Conservation (phyloP, 768 basidiomycete genomes). For the Paxillus rubicundulus region DNA sequence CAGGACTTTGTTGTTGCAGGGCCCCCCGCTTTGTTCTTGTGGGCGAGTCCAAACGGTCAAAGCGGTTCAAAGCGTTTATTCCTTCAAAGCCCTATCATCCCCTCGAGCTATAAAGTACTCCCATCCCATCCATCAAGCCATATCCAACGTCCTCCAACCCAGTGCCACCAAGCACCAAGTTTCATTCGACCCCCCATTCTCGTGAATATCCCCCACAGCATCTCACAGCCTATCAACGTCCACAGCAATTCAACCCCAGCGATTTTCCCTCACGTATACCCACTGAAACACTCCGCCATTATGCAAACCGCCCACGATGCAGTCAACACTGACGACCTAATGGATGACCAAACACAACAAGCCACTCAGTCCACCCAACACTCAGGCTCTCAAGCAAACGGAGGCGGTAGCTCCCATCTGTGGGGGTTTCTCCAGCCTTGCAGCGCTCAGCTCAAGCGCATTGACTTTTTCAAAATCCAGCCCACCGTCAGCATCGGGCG, state of each 20-base stretch:
- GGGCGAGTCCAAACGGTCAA: conserved; percentile 6
- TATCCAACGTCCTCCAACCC: background rate
- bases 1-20: conserved; percentile 15
- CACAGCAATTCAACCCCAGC: background rate
- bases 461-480: conserved; percentile 60
- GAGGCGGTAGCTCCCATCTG: conserved; percentile 37
- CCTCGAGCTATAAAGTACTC: conserved; percentile 19
- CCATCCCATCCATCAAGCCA: background rate
- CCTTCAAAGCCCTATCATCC: background rate
- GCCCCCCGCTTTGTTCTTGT: conserved; percentile 19
- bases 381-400: conserved; percentile 27
- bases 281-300: conserved; percentile 4
- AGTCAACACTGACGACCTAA: conserved; percentile 25
- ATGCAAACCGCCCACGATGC: conserved; percentile 22
- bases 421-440: conserved; percentile 77
- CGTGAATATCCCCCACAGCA: background rate
- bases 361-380: conserved; percentile 41
- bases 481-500: conserved; percentile 56
- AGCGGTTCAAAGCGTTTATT: conserved; percentile 9
- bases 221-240: background rate
- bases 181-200: background rate
- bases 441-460: conserved; percentile 45
- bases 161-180: conserved; percentile 1
- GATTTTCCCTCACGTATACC: background rate
- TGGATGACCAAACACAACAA: conserved; percentile 36